These are phyloP conservation scores for Solioccasus polychromus DNA, from an alignment of 768 basidiomycete species.

Conservation along the genomic window DNA sequence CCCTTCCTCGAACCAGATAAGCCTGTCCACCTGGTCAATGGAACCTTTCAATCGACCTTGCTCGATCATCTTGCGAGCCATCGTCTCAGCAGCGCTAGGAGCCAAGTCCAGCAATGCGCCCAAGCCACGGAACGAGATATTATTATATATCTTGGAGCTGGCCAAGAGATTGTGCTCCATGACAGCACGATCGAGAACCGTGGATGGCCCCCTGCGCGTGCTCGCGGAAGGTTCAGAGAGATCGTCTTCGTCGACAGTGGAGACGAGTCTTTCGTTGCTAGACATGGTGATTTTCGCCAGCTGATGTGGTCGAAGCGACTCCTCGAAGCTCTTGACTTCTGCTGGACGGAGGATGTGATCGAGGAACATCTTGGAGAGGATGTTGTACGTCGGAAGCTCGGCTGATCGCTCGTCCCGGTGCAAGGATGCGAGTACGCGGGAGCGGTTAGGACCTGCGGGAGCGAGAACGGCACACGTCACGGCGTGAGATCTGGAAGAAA, in stretches of 20 bases:
- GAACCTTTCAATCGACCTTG: conserved; percentile 90
- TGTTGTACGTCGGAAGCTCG: conserved; percentile 79
- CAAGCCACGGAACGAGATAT: conserved; percentile 93
- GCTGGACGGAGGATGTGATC: conserved; percentile 91
- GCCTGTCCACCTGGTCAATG: conserved; percentile 93
- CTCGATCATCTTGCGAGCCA: conserved; percentile 98
- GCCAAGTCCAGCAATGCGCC: conserved; percentile 87
- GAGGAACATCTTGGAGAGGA: conserved; percentile 97
- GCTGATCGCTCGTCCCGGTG: conserved; percentile 90
- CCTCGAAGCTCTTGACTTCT: conserved; percentile 89
- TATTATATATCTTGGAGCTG: conserved; percentile 96
- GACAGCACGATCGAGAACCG: conserved; percentile 94
- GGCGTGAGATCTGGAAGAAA: conserved; percentile 65
- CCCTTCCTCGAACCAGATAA: conserved; percentile 90
- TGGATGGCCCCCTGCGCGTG: conserved; percentile 87
- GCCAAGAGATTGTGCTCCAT: conserved; percentile 99
- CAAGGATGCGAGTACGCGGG: conserved; percentile 86
- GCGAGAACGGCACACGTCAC: conserved; percentile 96
- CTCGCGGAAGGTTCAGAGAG: conserved; percentile 55
- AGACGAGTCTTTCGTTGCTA: conserved; percentile 76
- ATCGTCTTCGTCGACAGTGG: conserved; percentile 57
- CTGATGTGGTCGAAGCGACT: conserved; percentile 86
- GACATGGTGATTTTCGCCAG: conserved; percentile 88
- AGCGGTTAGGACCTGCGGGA: conserved; percentile 95
- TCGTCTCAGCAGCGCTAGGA: conserved; percentile 91